A percentile compares a stretch with the other conserved stretches of the same genome.
These are phyloP conservation scores for Linnemannia elongata DNA, from an alignment of 192 early-diverging fungal species.

Conservation along the genomic window DNA sequence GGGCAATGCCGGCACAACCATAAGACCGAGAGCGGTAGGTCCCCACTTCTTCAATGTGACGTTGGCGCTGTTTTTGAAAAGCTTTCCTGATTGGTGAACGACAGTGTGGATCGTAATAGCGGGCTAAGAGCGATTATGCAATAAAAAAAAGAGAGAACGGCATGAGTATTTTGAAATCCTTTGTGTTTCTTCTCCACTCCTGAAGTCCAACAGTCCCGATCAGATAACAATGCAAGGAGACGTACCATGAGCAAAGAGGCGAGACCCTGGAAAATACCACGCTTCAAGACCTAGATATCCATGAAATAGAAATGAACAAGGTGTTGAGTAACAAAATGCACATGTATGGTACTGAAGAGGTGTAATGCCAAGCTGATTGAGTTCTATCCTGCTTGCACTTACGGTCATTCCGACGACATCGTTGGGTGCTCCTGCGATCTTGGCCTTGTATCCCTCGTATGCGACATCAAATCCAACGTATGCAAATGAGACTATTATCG, in stretches of 20 bases:
- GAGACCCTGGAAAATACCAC: conserved; percentile 73
- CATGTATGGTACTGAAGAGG: background rate
- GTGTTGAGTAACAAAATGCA: background rate
- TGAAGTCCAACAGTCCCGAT: background rate
- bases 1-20: conserved; percentile 72
- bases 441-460: conserved; percentile 72
- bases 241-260: conserved; percentile 64
- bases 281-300: conserved; percentile 57
- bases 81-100: conserved; percentile 59
- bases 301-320: background rate
- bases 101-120: conserved; percentile 75
- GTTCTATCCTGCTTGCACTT: background rate
- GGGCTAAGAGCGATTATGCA: conserved; percentile 48
- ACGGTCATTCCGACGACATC: conserved; percentile 60
- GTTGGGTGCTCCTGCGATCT: conserved; percentile 58
- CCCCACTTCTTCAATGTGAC: conserved; percentile 65
- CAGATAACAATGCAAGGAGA: background rate
- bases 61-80: conserved; percentile 66
- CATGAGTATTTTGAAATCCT: background rate
- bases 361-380: background rate
- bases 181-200: background rate
- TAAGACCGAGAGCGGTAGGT: conserved; percentile 72
- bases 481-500: conserved; percentile 62
- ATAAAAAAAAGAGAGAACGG: background rate
- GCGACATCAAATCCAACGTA: conserved; percentile 74